Percentiles rank a stretch among this genome's conserved stretches.
These are phyloP conservation scores for Sordariomycetes sp. DNA, from an alignment of 2,329 filamentous ascomycete genomes.

Conservation along the genomic window DNA sequence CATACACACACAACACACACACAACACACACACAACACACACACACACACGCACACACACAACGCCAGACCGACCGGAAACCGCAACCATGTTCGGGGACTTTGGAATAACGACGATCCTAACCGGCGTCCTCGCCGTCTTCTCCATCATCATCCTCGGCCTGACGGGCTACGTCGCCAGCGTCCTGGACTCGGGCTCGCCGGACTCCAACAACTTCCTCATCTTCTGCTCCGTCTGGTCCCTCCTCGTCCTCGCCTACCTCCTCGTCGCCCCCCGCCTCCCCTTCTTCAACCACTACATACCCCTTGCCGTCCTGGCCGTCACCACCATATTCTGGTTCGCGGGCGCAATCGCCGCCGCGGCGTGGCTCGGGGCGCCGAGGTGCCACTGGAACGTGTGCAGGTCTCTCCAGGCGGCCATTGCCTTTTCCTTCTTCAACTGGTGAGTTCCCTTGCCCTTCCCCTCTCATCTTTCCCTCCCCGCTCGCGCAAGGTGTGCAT, in stretches of 20 bases:
- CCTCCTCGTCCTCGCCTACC: constrained; percentile 55
- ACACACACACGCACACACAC: neutral
- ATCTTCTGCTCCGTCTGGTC: constrained; percentile 73
- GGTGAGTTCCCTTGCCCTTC: constrained; percentile 13
- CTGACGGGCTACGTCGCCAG: constrained; percentile 57
- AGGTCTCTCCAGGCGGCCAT: constrained; percentile 47
- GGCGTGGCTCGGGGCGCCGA: constrained; percentile 44
- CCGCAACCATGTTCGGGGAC: neutral
- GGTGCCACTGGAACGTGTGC: constrained; percentile 42
- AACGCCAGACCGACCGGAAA: neutral
- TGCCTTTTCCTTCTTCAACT: constrained; percentile 55
- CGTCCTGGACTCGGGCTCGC: constrained; percentile 16
- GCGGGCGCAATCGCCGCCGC: constrained; percentile 70
- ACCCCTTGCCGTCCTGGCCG: constrained; percentile 51
- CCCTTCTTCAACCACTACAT: constrained; percentile 47
- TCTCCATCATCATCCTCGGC: constrained; percentile 63
- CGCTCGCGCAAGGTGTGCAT: neutral
- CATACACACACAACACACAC: neutral
- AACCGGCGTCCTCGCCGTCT: constrained; percentile 24
- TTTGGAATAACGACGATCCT: neutral
- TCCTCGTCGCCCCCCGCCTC: constrained; percentile 54
- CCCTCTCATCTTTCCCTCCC: constrained; percentile 9
- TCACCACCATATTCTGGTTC: constrained; percentile 86
- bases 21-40: neutral
- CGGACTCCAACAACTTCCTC: constrained; percentile 54